Evolutionary conservation across 164 flowering plant genomes (phyloP).

Genomic region (Tinospora cordifolia): DNA sequence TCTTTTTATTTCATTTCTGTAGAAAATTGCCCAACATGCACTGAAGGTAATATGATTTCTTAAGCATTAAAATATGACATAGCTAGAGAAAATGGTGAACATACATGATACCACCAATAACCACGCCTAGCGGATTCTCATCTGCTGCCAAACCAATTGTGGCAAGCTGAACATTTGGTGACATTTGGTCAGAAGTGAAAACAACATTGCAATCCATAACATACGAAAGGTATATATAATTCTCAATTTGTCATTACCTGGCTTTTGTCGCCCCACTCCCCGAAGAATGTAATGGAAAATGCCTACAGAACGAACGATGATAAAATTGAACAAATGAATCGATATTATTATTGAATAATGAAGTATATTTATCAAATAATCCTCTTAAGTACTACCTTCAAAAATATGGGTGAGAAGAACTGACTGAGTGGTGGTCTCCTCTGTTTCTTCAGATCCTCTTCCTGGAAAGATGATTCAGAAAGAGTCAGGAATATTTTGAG

Average conservation of each 20-base stretch:
- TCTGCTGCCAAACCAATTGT: slow-evolving; percentile 97
- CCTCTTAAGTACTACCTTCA: slow-evolving; percentile 53
- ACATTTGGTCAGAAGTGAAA: slow-evolving; percentile 9
- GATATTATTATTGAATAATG: neutral
- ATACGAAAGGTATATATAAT: neutral
- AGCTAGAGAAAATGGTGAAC: slow-evolving; percentile 14
- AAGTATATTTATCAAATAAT: neutral
- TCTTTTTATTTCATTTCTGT: neutral
- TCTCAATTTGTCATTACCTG: slow-evolving; percentile 46
- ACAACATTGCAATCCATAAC: neutral
- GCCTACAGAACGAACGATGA: slow-evolving; percentile 47
- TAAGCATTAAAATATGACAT: neutral
- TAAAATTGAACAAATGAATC: slow-evolving; percentile 1
- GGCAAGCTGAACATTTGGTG: slow-evolving; percentile 62
- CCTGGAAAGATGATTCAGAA: slow-evolving; percentile 36
- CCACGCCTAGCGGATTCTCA: slow-evolving; percentile 93
- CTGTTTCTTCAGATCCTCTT: slow-evolving; percentile 66
- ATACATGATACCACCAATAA: slow-evolving; percentile 93
- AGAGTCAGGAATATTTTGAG: neutral
- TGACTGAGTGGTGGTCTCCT: slow-evolving; percentile 53
- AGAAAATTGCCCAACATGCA: neutral
- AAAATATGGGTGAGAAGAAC: slow-evolving; percentile 85
- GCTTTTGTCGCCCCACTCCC: slow-evolving; percentile 99
- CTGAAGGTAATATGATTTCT: neutral
- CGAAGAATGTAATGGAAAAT: slow-evolving; percentile 93